Base-by-base conservation (phyloP, 345 rosid species). In the Lenwebbia sp. region DNA sequence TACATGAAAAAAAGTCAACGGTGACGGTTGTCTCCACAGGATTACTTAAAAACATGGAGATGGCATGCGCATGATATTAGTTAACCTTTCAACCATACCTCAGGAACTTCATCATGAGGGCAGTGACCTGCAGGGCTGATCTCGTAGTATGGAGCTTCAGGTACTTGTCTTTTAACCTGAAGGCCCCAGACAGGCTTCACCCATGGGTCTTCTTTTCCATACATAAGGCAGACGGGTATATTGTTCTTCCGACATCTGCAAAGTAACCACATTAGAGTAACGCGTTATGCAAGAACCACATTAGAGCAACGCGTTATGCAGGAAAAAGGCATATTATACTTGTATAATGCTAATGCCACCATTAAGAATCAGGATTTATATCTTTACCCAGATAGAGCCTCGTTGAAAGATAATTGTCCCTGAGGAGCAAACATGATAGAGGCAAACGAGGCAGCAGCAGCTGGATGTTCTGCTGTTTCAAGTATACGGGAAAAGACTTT, bases 91-190 rank as follows among this genome's bases (percentile, higher is more conserved):
- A 70, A 70, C 47, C 47, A 37, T 92, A 96, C 99, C 99, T 97
- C 99, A 19, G 99, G 98, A 88, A 97, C 98, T 94, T 97, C 99
- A 84, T 97, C 99, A 76, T 97, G 99, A 84, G 99, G 99, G 92
- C 99, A 97, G 90, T 97, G 99, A 85, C 99, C 99, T 7, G 99
- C 99, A 19, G 99, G 99, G 89, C 98, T 97, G 91, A 97, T 94
- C 89, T 96, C 96, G 26, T 97, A 97, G 90, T 94, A 96, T 26
- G 96, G 95, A 85, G 98, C 93, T 83, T 94, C 94, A 13, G 98
- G 96, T 13, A 95, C 85, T 89, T 93, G 95, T 58, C 78, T 89
- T 90, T 97, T 97, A 86, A 96, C 96, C 90, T 88, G 90, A 87
- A 88, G 93, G 53, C 96, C 99, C 99, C 98, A 96, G 13, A 96